A percentile compares a stretch with the other conserved stretches of the same genome.
These are phyloP conservation scores for Aspergillus flavus DNA, from an alignment of 2,329 filamentous ascomycete species.

Conservation along the genomic window DNA sequence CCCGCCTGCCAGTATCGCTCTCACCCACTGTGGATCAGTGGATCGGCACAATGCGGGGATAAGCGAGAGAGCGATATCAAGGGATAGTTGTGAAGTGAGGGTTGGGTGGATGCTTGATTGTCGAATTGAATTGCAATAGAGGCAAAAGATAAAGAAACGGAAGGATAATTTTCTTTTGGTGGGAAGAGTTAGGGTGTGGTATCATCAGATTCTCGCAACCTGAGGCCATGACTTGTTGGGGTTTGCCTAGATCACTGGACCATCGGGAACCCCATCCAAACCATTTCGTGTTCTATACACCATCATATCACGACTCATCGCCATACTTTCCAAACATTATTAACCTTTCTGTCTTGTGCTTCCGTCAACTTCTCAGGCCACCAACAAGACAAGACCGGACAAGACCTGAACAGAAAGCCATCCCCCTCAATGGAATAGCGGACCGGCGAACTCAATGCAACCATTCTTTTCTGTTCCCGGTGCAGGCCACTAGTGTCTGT, in stretches of 20 bases:
- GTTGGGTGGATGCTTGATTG: not conserved
- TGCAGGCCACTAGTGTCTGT: not conserved
- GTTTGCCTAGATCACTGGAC: not conserved
- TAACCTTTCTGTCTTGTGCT: not conserved
- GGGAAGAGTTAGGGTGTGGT: not conserved
- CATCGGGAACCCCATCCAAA: not conserved
- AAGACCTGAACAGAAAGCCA: not conserved
- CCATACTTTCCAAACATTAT: not conserved
- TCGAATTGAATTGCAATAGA: not conserved
- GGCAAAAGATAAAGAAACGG: not conserved
- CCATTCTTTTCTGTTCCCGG: not conserved
- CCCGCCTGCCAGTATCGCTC: constrained; percentile 5
- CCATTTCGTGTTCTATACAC: not conserved
- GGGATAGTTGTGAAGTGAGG: not conserved
- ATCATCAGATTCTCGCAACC: not conserved
- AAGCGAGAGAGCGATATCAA: not conserved
- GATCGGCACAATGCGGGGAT: not conserved
- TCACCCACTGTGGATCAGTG: constrained; percentile 7
- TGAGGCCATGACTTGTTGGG: not conserved
- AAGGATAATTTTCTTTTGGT: not conserved
- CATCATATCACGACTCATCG: not conserved
- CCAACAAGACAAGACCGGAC: not conserved
- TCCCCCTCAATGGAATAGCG: not conserved
- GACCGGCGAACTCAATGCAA: not conserved
- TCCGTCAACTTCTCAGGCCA: not conserved